Conservation (phyloP, 257 asterid species). For the Lithospermum erythrorhizon region DNA sequence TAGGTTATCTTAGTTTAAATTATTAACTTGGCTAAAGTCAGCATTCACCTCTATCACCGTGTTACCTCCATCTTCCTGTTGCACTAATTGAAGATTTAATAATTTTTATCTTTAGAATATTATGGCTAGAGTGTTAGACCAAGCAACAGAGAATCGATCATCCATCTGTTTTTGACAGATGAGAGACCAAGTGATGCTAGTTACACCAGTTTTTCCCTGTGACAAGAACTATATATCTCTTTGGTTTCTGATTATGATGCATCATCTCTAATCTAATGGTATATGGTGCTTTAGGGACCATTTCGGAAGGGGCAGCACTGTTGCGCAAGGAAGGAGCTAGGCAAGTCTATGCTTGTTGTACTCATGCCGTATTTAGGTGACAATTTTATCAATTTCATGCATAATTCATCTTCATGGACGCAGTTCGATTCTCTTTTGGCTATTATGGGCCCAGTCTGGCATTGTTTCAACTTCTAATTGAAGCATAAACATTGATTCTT, state of each 20-base stretch:
- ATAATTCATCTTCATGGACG: not conserved
- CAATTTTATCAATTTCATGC: not conserved
- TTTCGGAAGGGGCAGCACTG: conserved; percentile 87
- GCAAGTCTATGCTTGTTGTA: conserved; percentile 92
- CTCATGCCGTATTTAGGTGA: conserved; percentile 95
- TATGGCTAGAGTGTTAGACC: not conserved
- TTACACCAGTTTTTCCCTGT: not conserved
- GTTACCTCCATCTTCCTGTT: too few relatives aligned
- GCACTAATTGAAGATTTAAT: too few relatives aligned
- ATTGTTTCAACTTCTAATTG: too few relatives aligned
- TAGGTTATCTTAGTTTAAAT: conserved; percentile 14
- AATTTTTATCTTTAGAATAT: not conserved
- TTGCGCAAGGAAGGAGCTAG: conserved; percentile 88
- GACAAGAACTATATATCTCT: not conserved
- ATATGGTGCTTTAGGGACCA: conserved; percentile 57
- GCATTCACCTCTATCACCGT: not conserved
- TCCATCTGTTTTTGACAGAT: not conserved
- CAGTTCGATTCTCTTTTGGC: not conserved
- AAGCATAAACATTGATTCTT: too few relatives aligned
- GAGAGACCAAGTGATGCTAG: not conserved
- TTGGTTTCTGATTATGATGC: not conserved
- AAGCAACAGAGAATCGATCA: not conserved
- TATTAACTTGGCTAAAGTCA: not conserved
- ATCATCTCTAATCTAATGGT: conserved; percentile 7
- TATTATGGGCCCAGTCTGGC: too few relatives aligned